A percentile compares a stretch with the other conserved stretches of the same genome.
Evolutionary conservation across 78 protist species (phyloP).

Genomic region (Chrysochromulina parva): DNA sequence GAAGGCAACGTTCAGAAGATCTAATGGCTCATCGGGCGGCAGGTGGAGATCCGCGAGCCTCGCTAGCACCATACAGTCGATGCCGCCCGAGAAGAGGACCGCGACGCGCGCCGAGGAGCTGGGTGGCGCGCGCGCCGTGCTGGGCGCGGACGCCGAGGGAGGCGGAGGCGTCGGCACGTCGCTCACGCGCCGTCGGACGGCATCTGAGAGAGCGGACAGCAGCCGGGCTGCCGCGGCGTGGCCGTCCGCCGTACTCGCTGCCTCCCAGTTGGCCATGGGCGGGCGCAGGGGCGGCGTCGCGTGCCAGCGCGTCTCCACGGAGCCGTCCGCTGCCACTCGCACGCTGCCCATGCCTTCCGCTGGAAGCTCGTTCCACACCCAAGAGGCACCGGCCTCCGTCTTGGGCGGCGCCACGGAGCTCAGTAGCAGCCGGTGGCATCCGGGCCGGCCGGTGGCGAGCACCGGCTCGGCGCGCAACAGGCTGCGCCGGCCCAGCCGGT

Average conservation of each 20-base stretch:
- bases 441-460: not conserved
- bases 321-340: not conserved
- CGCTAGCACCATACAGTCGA: slow-evolving; percentile 42
- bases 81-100: slow-evolving; percentile 25
- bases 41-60: slow-evolving; percentile 17
- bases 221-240: not conserved
- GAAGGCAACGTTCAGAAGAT: slow-evolving; percentile 75
- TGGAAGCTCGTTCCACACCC: not conserved
- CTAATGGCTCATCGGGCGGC: slow-evolving; percentile 59
- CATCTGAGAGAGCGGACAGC: not conserved
- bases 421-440: not conserved
- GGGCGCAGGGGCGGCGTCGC: not conserved
- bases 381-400: not conserved
- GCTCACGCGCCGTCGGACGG: not conserved
- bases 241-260: not conserved
- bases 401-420: not conserved
- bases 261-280: not conserved
- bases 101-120: not conserved
- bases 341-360: not conserved
- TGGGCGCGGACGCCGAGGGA: not conserved
- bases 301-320: not conserved
- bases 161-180: not conserved
- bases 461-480: not conserved
- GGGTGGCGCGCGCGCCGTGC: not conserved
- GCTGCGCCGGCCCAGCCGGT: slow-evolving; percentile 34